A percentile compares a stretch with the other conserved stretches of the same genome.
Conservation (phyloP, 805 yeast genomes). For the Zygosaccharomyces lentus region DNA sequence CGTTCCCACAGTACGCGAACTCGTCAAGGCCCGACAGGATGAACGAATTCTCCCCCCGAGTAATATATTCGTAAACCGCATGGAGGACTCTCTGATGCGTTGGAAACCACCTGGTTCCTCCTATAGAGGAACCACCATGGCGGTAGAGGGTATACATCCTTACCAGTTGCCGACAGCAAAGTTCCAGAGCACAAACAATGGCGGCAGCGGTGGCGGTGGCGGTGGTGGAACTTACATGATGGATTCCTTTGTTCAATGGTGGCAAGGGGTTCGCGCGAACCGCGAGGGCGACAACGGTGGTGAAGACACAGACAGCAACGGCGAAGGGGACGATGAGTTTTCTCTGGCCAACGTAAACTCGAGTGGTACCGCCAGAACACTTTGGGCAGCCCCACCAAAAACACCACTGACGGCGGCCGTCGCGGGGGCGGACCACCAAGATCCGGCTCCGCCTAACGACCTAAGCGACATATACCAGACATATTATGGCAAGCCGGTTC, state of each 20-base stretch:
- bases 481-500: constrained; percentile 13
- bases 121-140: constrained; percentile 24
- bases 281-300: background rate
- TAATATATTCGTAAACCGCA: constrained; percentile 19
- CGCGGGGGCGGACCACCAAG: constrained; percentile 8
- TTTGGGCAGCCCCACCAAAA: constrained; percentile 5
- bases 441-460: constrained; percentile 6
- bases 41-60: constrained; percentile 15
- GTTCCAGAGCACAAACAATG: background rate
- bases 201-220: background rate
- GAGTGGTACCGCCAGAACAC: constrained; percentile 2
- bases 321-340: constrained; percentile 8
- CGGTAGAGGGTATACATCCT: constrained; percentile 29
- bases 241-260: constrained; percentile 7
- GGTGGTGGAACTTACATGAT: background rate
- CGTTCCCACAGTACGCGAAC: constrained; percentile 23
- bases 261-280: background rate
- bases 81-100: constrained; percentile 29
- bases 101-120: constrained; percentile 30
- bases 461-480: constrained; percentile 8
- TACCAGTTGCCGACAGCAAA: constrained; percentile 22
- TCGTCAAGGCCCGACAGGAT: constrained; percentile 28
- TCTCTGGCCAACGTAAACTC: constrained; percentile 3
- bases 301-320: constrained; percentile 1
- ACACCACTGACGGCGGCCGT: constrained; percentile 7